Percentiles rank a stretch among this genome's conserved stretches.
These are phyloP conservation scores for Vitis hybrid DNA, from an alignment of 177 flowering plant species.

Conservation along the genomic window DNA sequence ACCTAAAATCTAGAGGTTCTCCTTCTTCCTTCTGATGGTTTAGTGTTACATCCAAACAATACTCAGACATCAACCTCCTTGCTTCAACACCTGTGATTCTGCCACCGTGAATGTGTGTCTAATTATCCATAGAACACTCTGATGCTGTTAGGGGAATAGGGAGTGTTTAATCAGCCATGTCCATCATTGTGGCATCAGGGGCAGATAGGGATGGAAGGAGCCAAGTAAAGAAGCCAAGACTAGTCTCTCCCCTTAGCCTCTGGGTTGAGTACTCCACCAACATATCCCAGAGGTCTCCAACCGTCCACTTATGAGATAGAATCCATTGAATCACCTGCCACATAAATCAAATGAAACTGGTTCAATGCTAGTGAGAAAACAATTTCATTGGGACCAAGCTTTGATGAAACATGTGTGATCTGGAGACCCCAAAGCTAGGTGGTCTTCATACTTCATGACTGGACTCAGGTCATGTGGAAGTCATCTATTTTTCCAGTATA, in stretches of 20 bases:
- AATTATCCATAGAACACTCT: too few relatives aligned
- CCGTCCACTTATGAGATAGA: constrained; percentile 72
- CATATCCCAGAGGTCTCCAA: constrained; percentile 87
- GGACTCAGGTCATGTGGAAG: too few relatives aligned
- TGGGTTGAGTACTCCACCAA: constrained; percentile 64
- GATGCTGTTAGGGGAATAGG: background rate
- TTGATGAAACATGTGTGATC: background rate
- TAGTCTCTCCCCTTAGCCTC: constrained; percentile 44
- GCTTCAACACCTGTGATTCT: too few relatives aligned
- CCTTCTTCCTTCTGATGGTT: too few relatives aligned
- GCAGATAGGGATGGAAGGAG: constrained; percentile 53
- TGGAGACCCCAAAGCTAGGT: background rate
- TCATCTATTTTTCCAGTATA: too few relatives aligned
- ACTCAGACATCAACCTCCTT: too few relatives aligned
- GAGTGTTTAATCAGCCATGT: background rate
- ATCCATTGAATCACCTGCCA: constrained; percentile 74
- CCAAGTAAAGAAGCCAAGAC: constrained; percentile 67
- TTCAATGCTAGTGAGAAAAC: background rate
- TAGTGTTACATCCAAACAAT: too few relatives aligned
- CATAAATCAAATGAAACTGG: background rate
- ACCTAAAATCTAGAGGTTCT: too few relatives aligned
- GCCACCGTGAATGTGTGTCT: too few relatives aligned
- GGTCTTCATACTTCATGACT: too few relatives aligned
- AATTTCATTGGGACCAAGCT: background rate
- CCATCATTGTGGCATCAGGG: too few relatives aligned